Base-by-base conservation (phyloP, 345 rosid genomes). In the Excoecaria agallocha region DNA sequence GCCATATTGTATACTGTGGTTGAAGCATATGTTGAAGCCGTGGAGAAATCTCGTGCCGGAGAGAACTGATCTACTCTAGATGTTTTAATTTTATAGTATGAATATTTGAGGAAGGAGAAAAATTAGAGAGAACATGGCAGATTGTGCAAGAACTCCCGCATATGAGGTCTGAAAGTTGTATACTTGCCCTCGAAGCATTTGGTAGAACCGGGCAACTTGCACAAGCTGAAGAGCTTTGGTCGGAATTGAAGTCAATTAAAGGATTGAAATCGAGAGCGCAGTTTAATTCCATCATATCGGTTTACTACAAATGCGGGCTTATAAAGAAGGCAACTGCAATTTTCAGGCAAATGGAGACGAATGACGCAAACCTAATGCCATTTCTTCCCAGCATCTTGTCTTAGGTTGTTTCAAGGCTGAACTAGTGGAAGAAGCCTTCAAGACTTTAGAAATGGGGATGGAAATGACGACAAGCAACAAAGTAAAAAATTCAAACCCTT, bases 21-120 rank as follows among this genome's bases (percentile, higher is more conserved):
- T 12, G 97, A 90, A 82, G 89, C 86, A 15, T 91, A 93, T 77
- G 88, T 89, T 4, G 96, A 92, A 82, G 90, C 85, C 65, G 83
- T 91, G 65, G 96, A 93, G 88, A 89, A 76, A 79, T 79, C 89
- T 72, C 80, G 84, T 72, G 87, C 87, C 0, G 98, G 94, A 66
- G 85, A 82, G 70, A 93, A 93, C 73, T 95, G 98, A 98, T 91
- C 97, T 11, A 95, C 93, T 0, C 85, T 93, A 2, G 97, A 95
- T 82, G 84, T 91, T 70, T 84, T 94, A 61, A 85, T 93, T 70
- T 91, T 93, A 54, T 74, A 91, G 55, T 91, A 89, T 49, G 99
- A 97, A 8, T 85, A 81, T 82, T 77, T 95, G 65, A 85, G 87
- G 8, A 91, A 93, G 84, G 86, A 24, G 73, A 89, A 81, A 68